Base-by-base conservation (phyloP, 768 basidiomycete species). In the Suillus decipiens region DNA sequence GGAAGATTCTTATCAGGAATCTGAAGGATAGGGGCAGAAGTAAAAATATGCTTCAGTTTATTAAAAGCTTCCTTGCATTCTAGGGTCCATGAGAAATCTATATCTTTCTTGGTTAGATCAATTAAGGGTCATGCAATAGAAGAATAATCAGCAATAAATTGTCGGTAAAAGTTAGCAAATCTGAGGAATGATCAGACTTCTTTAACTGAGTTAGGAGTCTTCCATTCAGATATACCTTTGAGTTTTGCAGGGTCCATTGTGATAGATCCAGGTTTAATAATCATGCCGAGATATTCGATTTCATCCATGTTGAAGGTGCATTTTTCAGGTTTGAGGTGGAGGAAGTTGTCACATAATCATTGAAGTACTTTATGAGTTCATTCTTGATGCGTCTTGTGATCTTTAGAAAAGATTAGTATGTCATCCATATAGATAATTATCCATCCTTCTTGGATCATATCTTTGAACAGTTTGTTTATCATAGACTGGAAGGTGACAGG, bases 161-260 rank as follows among this genome's bases (percentile, higher is more conserved):
- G 64, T 1, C 72, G 42, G 56, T 76, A 76, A 60, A 75, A 76
- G 62, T 75, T 76, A 6, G 57, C 61, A 28, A 76, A 73, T 1
- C 73, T 70, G 1, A 76, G 42, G 61, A 76, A 77, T n/a, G 42
- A 43, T 43, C 19, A 5, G 41, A 42, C 42, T 42, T 42, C 42
- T 10, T 42, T 42, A 1, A 42, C 42, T 42, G 17, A 19, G 2
- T 6, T 42, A 2, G 42, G 42, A 42, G 42, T 42, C 15, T 42
- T 42, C 42, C 42, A 42, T 42, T 42, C 17, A 4, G 42, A 42
- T 42, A 42, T 42, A 42, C 42, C 42, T 17, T 19, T 42, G 0
- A 42, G 7, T 17, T 42, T 42, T 1, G 19, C 42, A 0, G 19
- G 42, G 42, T 42, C 17, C 42, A 42, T 42, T 5, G 42, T 8